phyloP scores from a whole-genome alignment of 1,284 basidiomycete species.

The Heterobasidion annosum region DNA sequence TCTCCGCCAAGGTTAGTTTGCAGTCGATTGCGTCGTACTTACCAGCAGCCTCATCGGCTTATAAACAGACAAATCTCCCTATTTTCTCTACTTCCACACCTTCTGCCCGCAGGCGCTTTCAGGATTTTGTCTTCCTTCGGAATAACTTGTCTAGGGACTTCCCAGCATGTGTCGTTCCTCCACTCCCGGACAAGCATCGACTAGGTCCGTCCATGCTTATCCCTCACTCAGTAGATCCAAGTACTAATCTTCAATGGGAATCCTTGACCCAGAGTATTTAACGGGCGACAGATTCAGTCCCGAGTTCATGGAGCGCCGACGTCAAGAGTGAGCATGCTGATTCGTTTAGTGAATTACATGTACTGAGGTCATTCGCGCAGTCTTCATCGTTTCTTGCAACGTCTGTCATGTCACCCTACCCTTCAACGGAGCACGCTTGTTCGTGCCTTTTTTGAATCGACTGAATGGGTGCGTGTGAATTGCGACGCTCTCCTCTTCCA shows the following conservation, averaged over 20 bases:
- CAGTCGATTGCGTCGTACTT: not conserved
- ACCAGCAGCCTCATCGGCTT: not conserved
- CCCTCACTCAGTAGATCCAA: not conserved
- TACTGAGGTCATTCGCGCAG: constrained; percentile 29
- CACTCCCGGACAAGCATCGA: constrained; percentile 94
- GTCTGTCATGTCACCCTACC: constrained; percentile 87
- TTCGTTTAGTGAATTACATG: constrained; percentile 5
- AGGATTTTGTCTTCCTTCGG: constrained; percentile 93
- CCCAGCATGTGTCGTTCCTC: constrained; percentile 93
- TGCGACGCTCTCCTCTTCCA: not conserved
- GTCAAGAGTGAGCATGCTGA: constrained; percentile 65
- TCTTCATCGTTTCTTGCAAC: constrained; percentile 88
- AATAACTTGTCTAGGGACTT: constrained; percentile 89
- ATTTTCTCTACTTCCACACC: constrained; percentile 73
- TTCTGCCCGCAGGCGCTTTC: constrained; percentile 81
- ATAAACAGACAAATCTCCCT: constrained; percentile 65
- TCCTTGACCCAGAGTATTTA: constrained; percentile 69
- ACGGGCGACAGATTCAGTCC: constrained; percentile 95
- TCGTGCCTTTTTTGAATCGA: constrained; percentile 89
- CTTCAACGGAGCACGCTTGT: constrained; percentile 88
- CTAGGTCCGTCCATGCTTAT: constrained; percentile 52
- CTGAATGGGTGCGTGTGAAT: constrained; percentile 80
- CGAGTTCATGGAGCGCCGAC: constrained; percentile 92
- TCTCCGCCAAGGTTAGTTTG: constrained; percentile 70
- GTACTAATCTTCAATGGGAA: too few species aligned